Percentiles rank a stretch among this genome's conserved stretches.
Conservation (phyloP, 1,139 yeast species). For the Candida gigantensis region DNA sequence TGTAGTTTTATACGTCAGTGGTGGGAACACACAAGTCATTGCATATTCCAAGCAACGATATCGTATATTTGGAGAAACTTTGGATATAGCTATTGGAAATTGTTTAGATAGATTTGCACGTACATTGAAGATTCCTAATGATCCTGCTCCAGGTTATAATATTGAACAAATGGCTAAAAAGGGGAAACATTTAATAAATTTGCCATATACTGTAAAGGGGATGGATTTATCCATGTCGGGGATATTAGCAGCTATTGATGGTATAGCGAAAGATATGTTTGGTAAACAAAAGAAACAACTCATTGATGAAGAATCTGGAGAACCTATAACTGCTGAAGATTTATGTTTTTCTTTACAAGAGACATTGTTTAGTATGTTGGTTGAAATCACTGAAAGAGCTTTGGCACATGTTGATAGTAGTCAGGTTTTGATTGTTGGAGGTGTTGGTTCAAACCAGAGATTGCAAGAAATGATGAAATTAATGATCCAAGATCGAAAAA, state of each 20-base stretch:
- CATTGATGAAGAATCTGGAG: conserved; percentile 51
- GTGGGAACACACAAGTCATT: conserved; percentile 97
- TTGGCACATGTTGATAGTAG: conserved; percentile 94
- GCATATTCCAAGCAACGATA: conserved; percentile 93
- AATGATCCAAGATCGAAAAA: conserved; percentile 83
- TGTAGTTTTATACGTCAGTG: conserved; percentile 93
- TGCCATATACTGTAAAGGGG: conserved; percentile 97
- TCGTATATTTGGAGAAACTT: conserved; percentile 94
- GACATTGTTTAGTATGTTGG: conserved; percentile 90
- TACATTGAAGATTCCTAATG: conserved; percentile 81
- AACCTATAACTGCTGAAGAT: conserved; percentile 74
- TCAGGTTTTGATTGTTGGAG: conserved; percentile 94
- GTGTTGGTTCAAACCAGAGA: conserved; percentile 92
- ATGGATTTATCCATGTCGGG: conserved; percentile 99
- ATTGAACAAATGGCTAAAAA: conserved; percentile 90
- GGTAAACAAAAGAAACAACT: conserved; percentile 53
- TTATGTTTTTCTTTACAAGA: conserved; percentile 92
- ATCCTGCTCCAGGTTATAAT: conserved; percentile 96
- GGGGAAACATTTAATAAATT: conserved; percentile 65
- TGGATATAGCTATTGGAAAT: conserved; percentile 96
- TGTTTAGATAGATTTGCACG: conserved; percentile 96
- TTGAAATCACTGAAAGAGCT: conserved; percentile 96
- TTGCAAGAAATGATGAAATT: conserved; percentile 93
- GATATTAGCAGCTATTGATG: conserved; percentile 80
- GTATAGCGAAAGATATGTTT: conserved; percentile 70